Base-by-base conservation (phyloP, 1,139 yeast genomes). In the Eremothecium cymbalariae region DNA sequence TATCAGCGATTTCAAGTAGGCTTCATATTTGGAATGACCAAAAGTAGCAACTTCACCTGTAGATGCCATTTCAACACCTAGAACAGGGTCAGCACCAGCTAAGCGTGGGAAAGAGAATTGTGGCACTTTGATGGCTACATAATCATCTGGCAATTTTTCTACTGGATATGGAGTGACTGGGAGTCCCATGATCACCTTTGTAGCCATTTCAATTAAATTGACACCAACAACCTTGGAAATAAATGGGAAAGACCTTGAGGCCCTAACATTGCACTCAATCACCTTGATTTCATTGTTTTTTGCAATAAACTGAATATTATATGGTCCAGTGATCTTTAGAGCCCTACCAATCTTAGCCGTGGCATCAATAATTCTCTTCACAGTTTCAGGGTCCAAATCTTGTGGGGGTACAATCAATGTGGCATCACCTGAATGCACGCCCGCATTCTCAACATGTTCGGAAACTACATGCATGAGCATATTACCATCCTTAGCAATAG, bases 341-440 rank as follows among this genome's bases (percentile, higher is more conserved):
- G 98, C 97, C 57, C 79, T 74, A 62, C 95, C 98, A 53, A 90
- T 85, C 69, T 88, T 90, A 40, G 94, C 95, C 42, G 98, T 85
- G 32, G 95, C 95, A 54, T 77, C 93, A 42, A 84, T 95, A 58
- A 88, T 84, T 65, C 96, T 74, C 50, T 74, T 70, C 39, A 86
- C 94, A 27, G 95, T 86, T 65, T 84, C 95, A 44, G 88, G 85
- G 46, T 81, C 93, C 56, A 90, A 73, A 62, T 85, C 95, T 66
- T 88, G 97, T 31, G 97, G 96, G 41, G 98, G 98, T 42, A 90
- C 94, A 62, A 90, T 81, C 57, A 90, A 70, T 32, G 98, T 90
- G 43, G 98, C 98, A 64, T 90, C 98, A 71, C 98, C 98, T 41
- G 98, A 90, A 65, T 90, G 98, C 38, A 90, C 96, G 74, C 98